Base-by-base conservation (phyloP, 2,329 filamentous ascomycete genomes). In the Ophiostoma ulmi region DNA sequence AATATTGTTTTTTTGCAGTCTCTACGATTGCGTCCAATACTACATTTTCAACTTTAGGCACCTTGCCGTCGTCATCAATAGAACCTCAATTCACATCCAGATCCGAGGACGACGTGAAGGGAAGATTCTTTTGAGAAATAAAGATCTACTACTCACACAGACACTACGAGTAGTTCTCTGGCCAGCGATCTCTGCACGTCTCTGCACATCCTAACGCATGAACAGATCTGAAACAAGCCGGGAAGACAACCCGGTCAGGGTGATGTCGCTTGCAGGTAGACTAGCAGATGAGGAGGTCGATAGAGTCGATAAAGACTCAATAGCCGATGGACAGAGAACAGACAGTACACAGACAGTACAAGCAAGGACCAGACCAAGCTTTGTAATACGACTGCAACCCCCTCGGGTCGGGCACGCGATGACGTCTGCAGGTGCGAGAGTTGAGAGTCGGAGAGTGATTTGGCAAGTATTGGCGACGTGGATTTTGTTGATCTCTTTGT, bases 361-460 rank as follows among this genome's bases (percentile, higher is more conserved):
- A 5, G n/a, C 41, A 44, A 44, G 20, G 14, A 6, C n/a, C 1
- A n/a, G n/a, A 3, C 48, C 48, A 55, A 55, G 48, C n/a, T 48
- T 48, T 48, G 44, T 55, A 26, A 22, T 55, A 55, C 48, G 48
- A 55, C 48, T 55, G 48, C 48, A 55, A 55, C 48, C 48, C 22
- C 20, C 14, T 55, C n/a, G 48, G 48, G n/a, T 14, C 48, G 20
- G 48, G n/a, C 20, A 48, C 7, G 14, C 20, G 5, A 55, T 26
- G 48, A 55, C 48, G 48, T 55, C 41, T 44, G 38, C 38, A 39
- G 13, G 41, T 20, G 41, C 14, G 3, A 17, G 41, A 44, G 13
- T 17, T 10, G 38, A 39, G 38, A 39, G 31, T 31, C 31, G 31
- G 31, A 31, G 31, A 31, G 31, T 31, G 31, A 31, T 31, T 3